Evolutionary conservation across 805 yeast species (phyloP).

Genomic region (Wickerhamomyces chaumierensis): DNA sequence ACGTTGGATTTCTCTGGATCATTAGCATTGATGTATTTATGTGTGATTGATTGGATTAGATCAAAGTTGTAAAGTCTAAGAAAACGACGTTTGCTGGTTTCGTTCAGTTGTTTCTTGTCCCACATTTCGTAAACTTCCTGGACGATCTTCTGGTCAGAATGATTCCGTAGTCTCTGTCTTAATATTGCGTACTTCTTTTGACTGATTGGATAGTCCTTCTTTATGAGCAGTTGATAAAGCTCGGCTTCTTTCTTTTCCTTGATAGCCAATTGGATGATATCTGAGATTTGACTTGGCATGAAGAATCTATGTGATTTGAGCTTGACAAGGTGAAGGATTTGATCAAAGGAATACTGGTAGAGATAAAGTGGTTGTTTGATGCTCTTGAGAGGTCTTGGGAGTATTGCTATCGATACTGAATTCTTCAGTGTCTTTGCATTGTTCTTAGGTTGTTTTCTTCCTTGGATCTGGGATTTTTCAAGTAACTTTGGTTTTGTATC

Average conservation of each 20-base stretch:
- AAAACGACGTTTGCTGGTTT: neutral
- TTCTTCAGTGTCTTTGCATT: no score
- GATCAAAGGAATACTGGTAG: no score
- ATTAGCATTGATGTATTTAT: neutral
- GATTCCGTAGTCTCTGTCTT: neutral
- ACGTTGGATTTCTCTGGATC: neutral
- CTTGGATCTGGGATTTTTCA: no score
- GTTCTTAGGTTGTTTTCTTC: no score
- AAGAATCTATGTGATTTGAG: no score
- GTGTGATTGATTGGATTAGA: neutral
- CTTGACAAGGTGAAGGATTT: no score
- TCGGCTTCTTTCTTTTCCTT: neutral
- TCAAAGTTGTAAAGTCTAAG: neutral
- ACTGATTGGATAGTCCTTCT: neutral
- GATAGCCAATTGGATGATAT: neutral
- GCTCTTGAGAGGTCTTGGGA: no score
- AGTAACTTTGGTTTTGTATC: no score
- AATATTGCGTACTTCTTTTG: neutral
- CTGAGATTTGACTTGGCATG: neutral
- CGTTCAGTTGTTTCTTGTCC: neutral
- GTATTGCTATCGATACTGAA: no score
- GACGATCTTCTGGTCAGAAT: neutral
- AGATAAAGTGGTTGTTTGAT: no score
- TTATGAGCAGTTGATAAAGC: no score
- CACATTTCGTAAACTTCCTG: neutral